Conservation (phyloP, 352 stramenopile species). For the Phytophthora melonis region DNA sequence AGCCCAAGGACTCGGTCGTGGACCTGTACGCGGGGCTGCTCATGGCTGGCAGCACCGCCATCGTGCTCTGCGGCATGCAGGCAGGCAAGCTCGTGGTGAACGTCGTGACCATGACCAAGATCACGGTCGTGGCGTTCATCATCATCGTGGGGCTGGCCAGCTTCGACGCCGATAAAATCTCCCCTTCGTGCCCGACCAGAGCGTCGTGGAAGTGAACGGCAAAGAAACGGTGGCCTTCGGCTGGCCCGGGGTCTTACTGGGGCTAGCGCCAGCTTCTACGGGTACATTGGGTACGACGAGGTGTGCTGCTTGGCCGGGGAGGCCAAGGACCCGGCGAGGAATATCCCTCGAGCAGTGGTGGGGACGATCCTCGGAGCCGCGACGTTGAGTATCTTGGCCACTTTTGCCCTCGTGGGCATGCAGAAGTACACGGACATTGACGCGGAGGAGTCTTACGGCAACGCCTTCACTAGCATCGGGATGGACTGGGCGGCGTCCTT, state of each 20-base stretch:
- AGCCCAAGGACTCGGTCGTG: constrained; percentile 62
- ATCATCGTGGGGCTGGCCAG: constrained; percentile 88
- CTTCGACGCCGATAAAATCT: constrained; percentile 85
- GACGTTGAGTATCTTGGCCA: constrained; percentile 85
- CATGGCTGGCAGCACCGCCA: constrained; percentile 63
- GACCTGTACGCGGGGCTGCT: constrained; percentile 85
- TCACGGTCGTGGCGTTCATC: constrained; percentile 94
- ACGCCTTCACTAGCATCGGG: constrained; percentile 74
- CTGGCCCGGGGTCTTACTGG: constrained; percentile 85
- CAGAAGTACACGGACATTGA: constrained; percentile 89
- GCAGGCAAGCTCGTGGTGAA: constrained; percentile 91
- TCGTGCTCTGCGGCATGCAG: constrained; percentile 89
- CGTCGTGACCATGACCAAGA: constrained; percentile 92
- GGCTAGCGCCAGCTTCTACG: constrained; percentile 95
- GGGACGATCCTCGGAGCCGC: constrained; percentile 89
- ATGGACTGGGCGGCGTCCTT: constrained; percentile 83
- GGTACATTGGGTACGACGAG: constrained; percentile 97
- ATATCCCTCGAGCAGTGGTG: constrained; percentile 92
- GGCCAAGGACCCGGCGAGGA: constrained; percentile 84
- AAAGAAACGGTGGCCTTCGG: constrained; percentile 64
- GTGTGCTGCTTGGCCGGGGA: constrained; percentile 94
- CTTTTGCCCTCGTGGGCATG: constrained; percentile 94
- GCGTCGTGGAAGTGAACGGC: constrained; percentile 27
- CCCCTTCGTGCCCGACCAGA: constrained; percentile 75
- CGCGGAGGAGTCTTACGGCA: constrained; percentile 70